Evolutionary conservation across 805 yeast species (phyloP).

Genomic region (Hanseniaspora lachancei): DNA sequence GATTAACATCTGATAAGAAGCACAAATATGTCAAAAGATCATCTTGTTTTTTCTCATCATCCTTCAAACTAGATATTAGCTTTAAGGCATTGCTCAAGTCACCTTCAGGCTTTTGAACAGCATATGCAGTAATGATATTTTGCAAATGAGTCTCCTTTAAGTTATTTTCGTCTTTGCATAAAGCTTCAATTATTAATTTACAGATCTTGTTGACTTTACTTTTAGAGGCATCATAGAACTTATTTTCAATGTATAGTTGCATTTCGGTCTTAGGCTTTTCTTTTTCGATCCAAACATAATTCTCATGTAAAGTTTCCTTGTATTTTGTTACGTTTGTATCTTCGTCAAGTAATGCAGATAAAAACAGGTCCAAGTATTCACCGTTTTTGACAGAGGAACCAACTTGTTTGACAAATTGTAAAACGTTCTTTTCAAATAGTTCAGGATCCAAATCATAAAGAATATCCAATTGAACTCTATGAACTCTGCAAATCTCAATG

Average conservation of each 20-base stretch:
- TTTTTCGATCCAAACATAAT: constrained; percentile 23
- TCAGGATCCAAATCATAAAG: constrained; percentile 76
- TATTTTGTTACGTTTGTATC: constrained; percentile 76
- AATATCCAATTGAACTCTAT: constrained; percentile 81
- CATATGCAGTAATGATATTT: constrained; percentile 77
- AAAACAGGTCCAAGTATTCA: constrained; percentile 72
- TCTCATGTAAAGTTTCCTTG: constrained; percentile 45
- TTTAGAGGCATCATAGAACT: constrained; percentile 28
- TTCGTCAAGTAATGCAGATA: constrained; percentile 74
- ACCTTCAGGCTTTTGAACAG: constrained; percentile 73
- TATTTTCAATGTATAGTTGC: constrained; percentile 33
- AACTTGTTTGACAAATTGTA: constrained; percentile 55
- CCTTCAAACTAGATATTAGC: constrained; percentile 42
- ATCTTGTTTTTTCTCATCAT: constrained; percentile 39
- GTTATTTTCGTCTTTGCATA: constrained; percentile 37
- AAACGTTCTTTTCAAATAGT: constrained; percentile 50
- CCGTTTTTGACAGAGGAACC: constrained; percentile 31
- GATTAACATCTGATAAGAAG: constrained; percentile 79
- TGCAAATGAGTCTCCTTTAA: constrained; percentile 46
- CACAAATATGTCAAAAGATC: constrained; percentile 70
- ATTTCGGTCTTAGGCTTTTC: constrained; percentile 27
- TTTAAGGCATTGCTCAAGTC: constrained; percentile 61
- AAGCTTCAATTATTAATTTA: constrained; percentile 47
- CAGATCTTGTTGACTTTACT: constrained; percentile 70
- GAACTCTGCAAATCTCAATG: constrained; percentile 70